A percentile compares a stretch with the other conserved stretches of the same genome.
Evolutionary conservation across 768 basidiomycete species (phyloP).

Genomic region (Pisolithus sp.): DNA sequence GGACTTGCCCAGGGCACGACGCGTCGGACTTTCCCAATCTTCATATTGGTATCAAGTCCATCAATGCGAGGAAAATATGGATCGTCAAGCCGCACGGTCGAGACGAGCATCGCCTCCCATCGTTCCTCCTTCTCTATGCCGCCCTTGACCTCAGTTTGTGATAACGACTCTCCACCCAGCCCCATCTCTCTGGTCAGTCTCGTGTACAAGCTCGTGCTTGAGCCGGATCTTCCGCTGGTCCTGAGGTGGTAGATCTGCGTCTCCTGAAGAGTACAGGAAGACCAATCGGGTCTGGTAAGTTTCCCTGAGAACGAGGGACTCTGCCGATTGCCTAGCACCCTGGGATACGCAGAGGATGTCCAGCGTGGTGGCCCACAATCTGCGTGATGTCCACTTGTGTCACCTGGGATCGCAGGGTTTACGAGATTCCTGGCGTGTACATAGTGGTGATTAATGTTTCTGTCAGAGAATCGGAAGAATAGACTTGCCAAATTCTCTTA

Average conservation of each 20-base stretch:
- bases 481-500: slow-evolving; percentile 45
- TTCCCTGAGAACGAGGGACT: slow-evolving; percentile 27
- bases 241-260: slow-evolving; percentile 23
- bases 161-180: slow-evolving; percentile 37
- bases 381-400: background rate
- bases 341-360: slow-evolving; percentile 44
- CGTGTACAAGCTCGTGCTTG: slow-evolving; percentile 35
- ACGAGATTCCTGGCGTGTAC: background rate
- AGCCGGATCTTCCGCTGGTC: slow-evolving; percentile 32
- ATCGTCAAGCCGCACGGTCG: slow-evolving; percentile 41
- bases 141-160: slow-evolving; percentile 29
- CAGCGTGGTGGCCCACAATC: slow-evolving; percentile 20
- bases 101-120: slow-evolving; percentile 47
- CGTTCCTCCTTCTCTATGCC: slow-evolving; percentile 28
- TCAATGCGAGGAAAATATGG: slow-evolving; percentile 38
- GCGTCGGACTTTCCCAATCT: slow-evolving; percentile 34
- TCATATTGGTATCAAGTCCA: slow-evolving; percentile 34
- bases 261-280: slow-evolving; percentile 24
- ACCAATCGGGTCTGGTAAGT: slow-evolving; percentile 18
- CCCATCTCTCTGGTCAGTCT: slow-evolving; percentile 18
- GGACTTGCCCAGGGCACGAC: slow-evolving; percentile 39
- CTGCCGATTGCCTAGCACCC: slow-evolving; percentile 43
- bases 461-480: background rate
- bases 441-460: background rate
- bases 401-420: background rate